phyloP scores from a whole-genome alignment of 1,284 basidiomycete species.

The Cryptococcus jaspeensis region DNA sequence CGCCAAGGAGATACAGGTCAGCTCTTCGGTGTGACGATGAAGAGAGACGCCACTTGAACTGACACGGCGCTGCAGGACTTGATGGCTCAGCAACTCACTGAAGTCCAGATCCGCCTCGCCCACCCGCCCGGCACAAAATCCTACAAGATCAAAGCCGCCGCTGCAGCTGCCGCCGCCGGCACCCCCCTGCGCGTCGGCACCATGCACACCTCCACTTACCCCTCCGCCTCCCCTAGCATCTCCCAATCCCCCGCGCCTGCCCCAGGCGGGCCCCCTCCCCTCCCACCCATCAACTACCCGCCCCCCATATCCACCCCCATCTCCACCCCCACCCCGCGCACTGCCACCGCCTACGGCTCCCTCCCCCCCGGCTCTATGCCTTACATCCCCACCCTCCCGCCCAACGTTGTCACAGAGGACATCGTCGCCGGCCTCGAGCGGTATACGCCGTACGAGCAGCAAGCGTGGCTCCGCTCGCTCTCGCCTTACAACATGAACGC shows the following conservation, averaged over 20 bases:
- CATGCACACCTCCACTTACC: no score
- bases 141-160: not conserved
- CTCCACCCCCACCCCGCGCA: not conserved
- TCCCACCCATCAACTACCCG: not conserved
- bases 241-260: not conserved
- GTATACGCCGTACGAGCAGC: constrained; percentile 43
- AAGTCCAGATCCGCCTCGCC: constrained; percentile 8
- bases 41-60: no score
- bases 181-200: not conserved
- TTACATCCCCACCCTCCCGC: constrained; percentile 41
- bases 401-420: constrained; percentile 44
- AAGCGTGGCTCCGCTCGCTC: constrained; percentile 40
- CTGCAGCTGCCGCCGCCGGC: not conserved
- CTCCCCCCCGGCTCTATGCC: constrained; percentile 1
- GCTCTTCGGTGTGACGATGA: not conserved
- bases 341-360: not conserved
- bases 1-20: constrained; percentile 62
- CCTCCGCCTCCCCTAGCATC: not conserved
- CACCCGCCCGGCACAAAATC: constrained; percentile 11
- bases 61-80: constrained; percentile 10
- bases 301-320: not conserved
- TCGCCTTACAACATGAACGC: constrained; percentile 31
- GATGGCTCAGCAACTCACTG: constrained; percentile 11
- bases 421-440: constrained; percentile 41
- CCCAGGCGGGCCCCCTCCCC: not conserved